Conservation (phyloP, 345 rosid genomes). For the Brassica incana region DNA sequence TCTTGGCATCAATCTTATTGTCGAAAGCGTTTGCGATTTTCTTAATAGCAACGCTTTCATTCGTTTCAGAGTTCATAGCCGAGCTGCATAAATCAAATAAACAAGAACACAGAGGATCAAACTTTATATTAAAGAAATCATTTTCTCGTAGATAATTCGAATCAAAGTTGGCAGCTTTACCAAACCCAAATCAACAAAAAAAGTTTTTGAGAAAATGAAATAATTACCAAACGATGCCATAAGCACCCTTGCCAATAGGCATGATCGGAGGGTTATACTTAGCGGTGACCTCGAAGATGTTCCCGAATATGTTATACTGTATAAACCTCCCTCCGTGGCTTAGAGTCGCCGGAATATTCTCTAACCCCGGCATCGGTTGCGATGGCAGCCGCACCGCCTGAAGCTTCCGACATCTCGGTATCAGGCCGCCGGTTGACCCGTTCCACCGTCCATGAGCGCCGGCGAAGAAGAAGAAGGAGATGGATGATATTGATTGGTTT, state of each 20-base stretch:
- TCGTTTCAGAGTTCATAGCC: conserved; percentile 88
- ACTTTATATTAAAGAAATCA: neutral
- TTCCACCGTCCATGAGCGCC: conserved; percentile 49
- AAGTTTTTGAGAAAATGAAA: neutral
- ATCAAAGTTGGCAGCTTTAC: conserved; percentile 29
- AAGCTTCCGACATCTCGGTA: conserved; percentile 76
- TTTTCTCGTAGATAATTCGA: neutral
- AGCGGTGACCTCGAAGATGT: conserved; percentile 95
- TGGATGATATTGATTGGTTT: conserved; percentile 2
- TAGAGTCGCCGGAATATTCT: conserved; percentile 78
- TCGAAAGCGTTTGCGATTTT: conserved; percentile 98
- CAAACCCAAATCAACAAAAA: neutral
- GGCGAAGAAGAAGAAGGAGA: neutral
- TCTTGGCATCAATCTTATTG: conserved; percentile 94
- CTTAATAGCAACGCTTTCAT: conserved; percentile 87
- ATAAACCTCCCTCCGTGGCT: conserved; percentile 95
- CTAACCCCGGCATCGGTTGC: conserved; percentile 46
- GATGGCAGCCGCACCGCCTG: conserved; percentile 40
- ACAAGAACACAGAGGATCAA: conserved; percentile 10
- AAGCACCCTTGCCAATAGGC: conserved; percentile 99
- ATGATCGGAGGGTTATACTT: conserved; percentile 97
- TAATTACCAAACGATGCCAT: conserved; percentile 92
- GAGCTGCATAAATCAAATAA: conserved; percentile 48
- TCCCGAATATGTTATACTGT: conserved; percentile 93
- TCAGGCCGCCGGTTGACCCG: conserved; percentile 58